A percentile compares a stretch with the other conserved stretches of the same genome.
Evolutionary conservation across 208 protist species (phyloP).

Genomic region (Leishmania mexicana): DNA sequence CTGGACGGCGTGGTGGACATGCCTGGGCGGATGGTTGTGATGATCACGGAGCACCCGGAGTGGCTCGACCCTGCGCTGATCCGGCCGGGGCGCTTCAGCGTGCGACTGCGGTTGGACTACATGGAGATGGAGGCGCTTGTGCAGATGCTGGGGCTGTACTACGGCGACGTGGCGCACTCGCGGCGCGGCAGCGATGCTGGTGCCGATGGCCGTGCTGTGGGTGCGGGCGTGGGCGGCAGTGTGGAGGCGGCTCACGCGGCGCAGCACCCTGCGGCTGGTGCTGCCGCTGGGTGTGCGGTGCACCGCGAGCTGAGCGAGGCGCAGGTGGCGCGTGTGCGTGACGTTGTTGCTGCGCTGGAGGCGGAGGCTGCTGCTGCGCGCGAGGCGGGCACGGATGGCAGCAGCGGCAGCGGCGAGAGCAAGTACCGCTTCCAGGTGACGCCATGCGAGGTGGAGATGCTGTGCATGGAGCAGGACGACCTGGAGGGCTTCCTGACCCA

Average conservation of each 20-base stretch:
- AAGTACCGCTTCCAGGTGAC: slow-evolving; percentile 55
- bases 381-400: neutral
- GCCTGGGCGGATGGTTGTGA: slow-evolving; percentile 83
- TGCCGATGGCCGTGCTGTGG: neutral
- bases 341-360: slow-evolving; percentile 35
- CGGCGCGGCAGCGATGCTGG: neutral
- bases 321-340: slow-evolving; percentile 39
- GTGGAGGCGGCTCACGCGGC: slow-evolving; percentile 12
- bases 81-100: slow-evolving; percentile 85
- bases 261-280: slow-evolving; percentile 26
- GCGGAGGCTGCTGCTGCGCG: slow-evolving; percentile 4
- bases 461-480: slow-evolving; percentile 67
- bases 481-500: slow-evolving; percentile 67
- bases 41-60: slow-evolving; percentile 90
- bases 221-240: neutral
- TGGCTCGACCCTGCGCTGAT: slow-evolving; percentile 88
- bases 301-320: slow-evolving; percentile 35
- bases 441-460: slow-evolving; percentile 72
- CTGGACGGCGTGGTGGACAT: slow-evolving; percentile 91
- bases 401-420: slow-evolving; percentile 1
- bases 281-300: slow-evolving; percentile 37
- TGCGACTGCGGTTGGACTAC: slow-evolving; percentile 73
- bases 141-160: slow-evolving; percentile 81
- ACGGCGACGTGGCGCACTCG: slow-evolving; percentile 47
- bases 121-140: slow-evolving; percentile 51